Conservation (phyloP, 1,139 yeast genomes). For the Candida gigantensis region DNA sequence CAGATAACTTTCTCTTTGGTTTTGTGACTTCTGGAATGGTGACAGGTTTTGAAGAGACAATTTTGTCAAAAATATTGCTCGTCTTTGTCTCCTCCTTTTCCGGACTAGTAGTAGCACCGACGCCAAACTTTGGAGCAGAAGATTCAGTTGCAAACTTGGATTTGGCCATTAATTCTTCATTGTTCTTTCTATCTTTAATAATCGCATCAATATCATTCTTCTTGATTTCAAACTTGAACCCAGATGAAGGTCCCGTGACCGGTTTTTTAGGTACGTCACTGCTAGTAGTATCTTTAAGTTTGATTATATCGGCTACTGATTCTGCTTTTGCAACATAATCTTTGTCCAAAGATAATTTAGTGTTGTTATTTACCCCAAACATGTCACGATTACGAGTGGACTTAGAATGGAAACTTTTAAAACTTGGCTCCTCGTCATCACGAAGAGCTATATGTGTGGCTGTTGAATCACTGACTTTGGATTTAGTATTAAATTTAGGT, state of each 20-base stretch:
- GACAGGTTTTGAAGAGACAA: not conserved
- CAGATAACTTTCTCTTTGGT: not conserved
- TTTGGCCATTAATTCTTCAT: constrained; percentile 11
- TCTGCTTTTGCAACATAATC: constrained; percentile 29
- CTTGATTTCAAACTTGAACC: constrained; percentile 38
- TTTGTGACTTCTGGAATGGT: not conserved
- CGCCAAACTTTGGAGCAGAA: not conserved
- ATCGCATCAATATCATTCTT: constrained; percentile 27
- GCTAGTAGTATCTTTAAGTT: constrained; percentile 25
- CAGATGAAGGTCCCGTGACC: constrained; percentile 33
- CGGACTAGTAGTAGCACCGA: too few relatives aligned
- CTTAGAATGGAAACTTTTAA: constrained; percentile 15
- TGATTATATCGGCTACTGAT: constrained; percentile 29
- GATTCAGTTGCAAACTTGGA: not conserved
- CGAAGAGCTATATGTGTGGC: constrained; percentile 7
- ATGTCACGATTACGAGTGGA: constrained; percentile 13
- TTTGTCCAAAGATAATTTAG: constrained; percentile 26
- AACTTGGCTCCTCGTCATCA: constrained; percentile 20
- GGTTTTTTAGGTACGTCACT: constrained; percentile 10
- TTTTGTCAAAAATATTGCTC: too few relatives aligned
- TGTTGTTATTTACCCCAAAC: constrained; percentile 16
- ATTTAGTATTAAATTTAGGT: constrained; percentile 25
- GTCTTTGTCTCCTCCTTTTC: too few relatives aligned
- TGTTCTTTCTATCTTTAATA: constrained; percentile 21
- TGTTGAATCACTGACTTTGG: constrained; percentile 7